Conservation (phyloP, 345 rosid species). For the Mangifera indica region DNA sequence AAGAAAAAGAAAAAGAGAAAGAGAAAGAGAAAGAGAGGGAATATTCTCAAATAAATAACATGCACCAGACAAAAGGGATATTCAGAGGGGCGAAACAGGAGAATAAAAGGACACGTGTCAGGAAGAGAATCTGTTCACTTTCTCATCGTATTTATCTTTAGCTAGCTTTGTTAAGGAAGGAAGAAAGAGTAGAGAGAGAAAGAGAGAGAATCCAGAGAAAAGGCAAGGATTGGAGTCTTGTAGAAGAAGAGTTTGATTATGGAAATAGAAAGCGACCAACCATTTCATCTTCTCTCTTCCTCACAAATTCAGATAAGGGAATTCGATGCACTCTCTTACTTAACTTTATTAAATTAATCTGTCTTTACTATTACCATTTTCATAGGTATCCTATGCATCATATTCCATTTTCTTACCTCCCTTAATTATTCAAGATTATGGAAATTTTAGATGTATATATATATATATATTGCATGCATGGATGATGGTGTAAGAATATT, state of each 20-base stretch:
- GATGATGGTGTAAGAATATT: too few species aligned
- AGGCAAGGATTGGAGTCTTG: conserved; percentile 48
- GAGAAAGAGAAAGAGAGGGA: conserved; percentile 12
- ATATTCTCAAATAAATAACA: conserved; percentile 24
- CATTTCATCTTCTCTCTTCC: conserved; percentile 14
- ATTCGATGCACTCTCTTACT: conserved; percentile 41
- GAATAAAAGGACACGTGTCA: conserved; percentile 56
- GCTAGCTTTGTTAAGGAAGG: background rate
- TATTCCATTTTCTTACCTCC: background rate
- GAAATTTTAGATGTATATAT: too few species aligned
- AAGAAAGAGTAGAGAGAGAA: background rate
- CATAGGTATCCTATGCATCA: conserved; percentile 5
- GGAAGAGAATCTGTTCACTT: conserved; percentile 43
- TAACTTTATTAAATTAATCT: too few species aligned
- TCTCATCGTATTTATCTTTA: background rate
- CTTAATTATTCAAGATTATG: too few species aligned
- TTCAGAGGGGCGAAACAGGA: conserved; percentile 42
- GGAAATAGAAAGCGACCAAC: conserved; percentile 61
- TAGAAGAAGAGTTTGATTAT: conserved; percentile 41
- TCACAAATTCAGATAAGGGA: conserved; percentile 23
- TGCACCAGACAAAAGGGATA: conserved; percentile 66
- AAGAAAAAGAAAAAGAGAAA: background rate
- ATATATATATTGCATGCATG: background rate
- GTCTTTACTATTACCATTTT: background rate
- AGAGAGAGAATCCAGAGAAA: conserved; percentile 28